Conservation (phyloP, 176 grass and related monocot species). For the Oryza meridionalis region DNA sequence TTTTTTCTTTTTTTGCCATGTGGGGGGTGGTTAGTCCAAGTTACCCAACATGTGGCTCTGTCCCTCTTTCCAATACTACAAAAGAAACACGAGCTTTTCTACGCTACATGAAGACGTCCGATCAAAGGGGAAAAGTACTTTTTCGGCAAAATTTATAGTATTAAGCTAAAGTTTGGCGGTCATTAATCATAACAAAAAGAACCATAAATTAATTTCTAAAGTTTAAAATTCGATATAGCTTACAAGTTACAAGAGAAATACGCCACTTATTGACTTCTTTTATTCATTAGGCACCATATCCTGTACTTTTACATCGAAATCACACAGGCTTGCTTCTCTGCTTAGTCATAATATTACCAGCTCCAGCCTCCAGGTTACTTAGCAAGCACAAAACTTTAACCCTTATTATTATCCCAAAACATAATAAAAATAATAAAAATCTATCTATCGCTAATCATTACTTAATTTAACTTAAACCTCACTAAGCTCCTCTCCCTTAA, state of each 20-base stretch:
- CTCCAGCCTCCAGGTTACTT: not conserved
- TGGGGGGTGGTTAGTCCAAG: too few relatives aligned
- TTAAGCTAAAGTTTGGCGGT: too few relatives aligned
- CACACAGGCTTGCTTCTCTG: not conserved
- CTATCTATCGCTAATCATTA: not conserved
- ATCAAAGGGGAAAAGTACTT: too few relatives aligned
- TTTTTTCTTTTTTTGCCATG: too few relatives aligned
- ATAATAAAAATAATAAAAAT: not conserved
- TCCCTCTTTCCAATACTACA: not conserved
- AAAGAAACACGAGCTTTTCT: too few relatives aligned
- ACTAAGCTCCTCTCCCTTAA: conserved; percentile 37
- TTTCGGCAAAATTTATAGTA: too few relatives aligned
- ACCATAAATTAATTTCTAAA: too few relatives aligned
- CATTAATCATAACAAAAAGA: too few relatives aligned
- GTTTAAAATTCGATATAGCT: too few relatives aligned
- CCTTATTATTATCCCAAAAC: not conserved
- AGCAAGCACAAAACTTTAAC: not conserved
- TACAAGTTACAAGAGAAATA: too few relatives aligned
- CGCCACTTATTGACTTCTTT: not conserved
- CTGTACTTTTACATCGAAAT: not conserved
- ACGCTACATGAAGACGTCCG: too few relatives aligned
- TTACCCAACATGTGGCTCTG: too few relatives aligned
- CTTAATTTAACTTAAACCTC: conserved; percentile 20
- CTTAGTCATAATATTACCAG: not conserved
- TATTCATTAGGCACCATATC: not conserved